Evolutionary conservation across 2,329 filamentous ascomycete genomes (phyloP).

Genomic region (Epichloe festucae): DNA sequence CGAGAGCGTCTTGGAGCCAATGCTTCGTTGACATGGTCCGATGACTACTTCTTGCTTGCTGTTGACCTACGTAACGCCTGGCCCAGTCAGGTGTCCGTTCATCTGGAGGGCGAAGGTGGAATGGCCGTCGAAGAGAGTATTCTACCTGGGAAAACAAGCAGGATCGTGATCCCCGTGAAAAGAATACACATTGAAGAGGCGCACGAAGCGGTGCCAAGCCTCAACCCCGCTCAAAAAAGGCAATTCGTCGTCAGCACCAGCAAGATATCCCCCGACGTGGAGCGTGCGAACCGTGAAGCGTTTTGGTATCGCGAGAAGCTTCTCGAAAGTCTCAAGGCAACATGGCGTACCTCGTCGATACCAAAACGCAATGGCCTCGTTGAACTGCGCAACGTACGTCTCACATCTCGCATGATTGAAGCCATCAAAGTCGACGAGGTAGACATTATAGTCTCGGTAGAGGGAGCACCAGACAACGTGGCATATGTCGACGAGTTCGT

Average conservation of each 20-base stretch:
- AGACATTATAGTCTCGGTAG: conserved; percentile 40
- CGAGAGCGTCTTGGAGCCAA: conserved; percentile 36
- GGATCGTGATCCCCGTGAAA: conserved; percentile 63
- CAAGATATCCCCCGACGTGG: conserved; percentile 65
- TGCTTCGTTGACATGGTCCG: conserved; percentile 31
- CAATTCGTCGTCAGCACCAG: conserved; percentile 82
- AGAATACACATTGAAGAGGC: conserved; percentile 66
- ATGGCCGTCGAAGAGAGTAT: conserved; percentile 41
- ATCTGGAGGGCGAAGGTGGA: conserved; percentile 40
- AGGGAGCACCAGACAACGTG: conserved; percentile 10
- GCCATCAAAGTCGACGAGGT: conserved; percentile 71
- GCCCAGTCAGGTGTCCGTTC: conserved; percentile 64
- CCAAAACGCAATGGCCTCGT: conserved; percentile 50
- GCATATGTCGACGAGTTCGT: conserved; percentile 44
- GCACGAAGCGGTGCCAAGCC: conserved; percentile 62
- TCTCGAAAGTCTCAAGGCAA: conserved; percentile 55
- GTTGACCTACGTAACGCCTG: conserved; percentile 83
- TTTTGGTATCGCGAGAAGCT: conserved; percentile 88
- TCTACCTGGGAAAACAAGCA: conserved; percentile 55
- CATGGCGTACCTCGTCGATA: conserved; percentile 50
- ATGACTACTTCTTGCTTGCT: conserved; percentile 60
- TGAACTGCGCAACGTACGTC: conserved; percentile 62
- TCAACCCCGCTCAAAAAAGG: conserved; percentile 67
- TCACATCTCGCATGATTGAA: conserved; percentile 70
- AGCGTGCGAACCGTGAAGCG: conserved; percentile 64